Evolutionary conservation across 2,329 filamentous ascomycete genomes (phyloP), one percentile per base, ranked within the genome.

Genomic region (Cladosporium sp.): DNA sequence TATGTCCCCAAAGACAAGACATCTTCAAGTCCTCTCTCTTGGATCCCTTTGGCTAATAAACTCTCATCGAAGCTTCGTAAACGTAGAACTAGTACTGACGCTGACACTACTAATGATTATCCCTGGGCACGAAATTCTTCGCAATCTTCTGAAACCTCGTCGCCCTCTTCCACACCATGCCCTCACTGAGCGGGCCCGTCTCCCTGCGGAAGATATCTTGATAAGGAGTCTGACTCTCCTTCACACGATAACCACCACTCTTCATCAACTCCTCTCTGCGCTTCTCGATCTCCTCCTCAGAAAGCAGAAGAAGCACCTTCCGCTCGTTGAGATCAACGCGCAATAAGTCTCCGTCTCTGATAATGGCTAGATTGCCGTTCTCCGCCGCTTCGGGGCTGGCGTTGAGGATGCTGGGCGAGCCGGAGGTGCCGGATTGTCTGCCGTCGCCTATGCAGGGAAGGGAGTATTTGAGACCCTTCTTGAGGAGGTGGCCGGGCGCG

Each of bases 381-480:
- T 73, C 74, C 1, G 77, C 76, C 11, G 78, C 77, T 61, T 80
- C 78, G 7, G 78, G 77, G 39, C 72, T 77, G 1, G 76, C 77
- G 53, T 80, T 79, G n/a, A 80, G 63, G 44, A 80, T 80, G 0
- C 75, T 78, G 1, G 77, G 78, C 3, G 73, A 77, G 0, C 73
- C 76, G 3, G 77, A 80, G 2, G 78, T 80, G 27, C 78, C 77
- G 7, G 75, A 79, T 58, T 80, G 78, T 41, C 78, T 66, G 1
- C 77, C 78, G 57, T 80, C 77, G 6, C 78, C 78, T 52, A 80
- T 63, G 71, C 42, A 80, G 61, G 40, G 74, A 67, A 55, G 68
- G 60, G 52, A 79, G 62, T 44, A 78, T 73, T 58, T 74, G 24
- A 65, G 47, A 2, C 62, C 61, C 34, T 58, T 58, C 47, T 61